phyloP scores from a whole-genome alignment of 768 basidiomycete species.

The Tricholoma flavovirens region DNA sequence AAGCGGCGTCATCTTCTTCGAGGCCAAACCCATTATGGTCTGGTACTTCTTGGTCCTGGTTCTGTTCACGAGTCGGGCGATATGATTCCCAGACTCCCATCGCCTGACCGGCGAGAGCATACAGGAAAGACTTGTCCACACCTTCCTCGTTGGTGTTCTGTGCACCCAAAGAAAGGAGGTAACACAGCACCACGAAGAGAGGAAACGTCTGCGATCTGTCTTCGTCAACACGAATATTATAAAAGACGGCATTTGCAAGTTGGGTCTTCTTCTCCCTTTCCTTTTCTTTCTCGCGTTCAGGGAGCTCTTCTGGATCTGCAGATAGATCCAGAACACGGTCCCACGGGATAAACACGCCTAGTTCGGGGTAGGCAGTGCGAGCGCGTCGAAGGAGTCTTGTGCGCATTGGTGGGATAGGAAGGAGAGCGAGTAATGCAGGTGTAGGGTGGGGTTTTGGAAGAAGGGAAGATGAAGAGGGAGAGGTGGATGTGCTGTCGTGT shows the following conservation, averaged over 20 bases:
- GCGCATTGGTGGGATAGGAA: conserved; percentile 26
- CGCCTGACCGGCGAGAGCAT: conserved; percentile 33
- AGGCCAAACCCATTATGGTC: not conserved
- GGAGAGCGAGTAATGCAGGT: conserved; percentile 26
- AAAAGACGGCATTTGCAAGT: conserved; percentile 11
- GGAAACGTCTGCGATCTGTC: conserved; percentile 21
- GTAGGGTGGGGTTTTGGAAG: conserved; percentile 15
- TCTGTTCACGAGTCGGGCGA: not conserved
- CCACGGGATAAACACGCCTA: conserved; percentile 19
- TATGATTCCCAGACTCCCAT: conserved; percentile 33
- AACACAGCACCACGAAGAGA: conserved; percentile 56
- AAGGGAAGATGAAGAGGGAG: conserved; percentile 18
- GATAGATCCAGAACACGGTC: conserved; percentile 7
- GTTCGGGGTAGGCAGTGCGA: conserved; percentile 20
- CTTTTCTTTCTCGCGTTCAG: conserved; percentile 5
- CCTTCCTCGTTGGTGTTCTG: conserved; percentile 3
- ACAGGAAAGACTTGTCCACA: conserved; percentile 24
- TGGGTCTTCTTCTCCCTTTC: conserved; percentile 1
- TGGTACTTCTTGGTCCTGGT: too few species aligned
- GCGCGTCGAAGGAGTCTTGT: conserved; percentile 22
- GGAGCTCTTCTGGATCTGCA: conserved; percentile 6
- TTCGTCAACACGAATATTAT: not conserved
- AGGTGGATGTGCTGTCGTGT: conserved; percentile 23
- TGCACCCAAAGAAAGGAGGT: conserved; percentile 56
- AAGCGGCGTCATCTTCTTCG: not conserved